These are phyloP conservation scores for Arabis hirsuta DNA, from an alignment of 345 rosid species.

Conservation along the genomic window DNA sequence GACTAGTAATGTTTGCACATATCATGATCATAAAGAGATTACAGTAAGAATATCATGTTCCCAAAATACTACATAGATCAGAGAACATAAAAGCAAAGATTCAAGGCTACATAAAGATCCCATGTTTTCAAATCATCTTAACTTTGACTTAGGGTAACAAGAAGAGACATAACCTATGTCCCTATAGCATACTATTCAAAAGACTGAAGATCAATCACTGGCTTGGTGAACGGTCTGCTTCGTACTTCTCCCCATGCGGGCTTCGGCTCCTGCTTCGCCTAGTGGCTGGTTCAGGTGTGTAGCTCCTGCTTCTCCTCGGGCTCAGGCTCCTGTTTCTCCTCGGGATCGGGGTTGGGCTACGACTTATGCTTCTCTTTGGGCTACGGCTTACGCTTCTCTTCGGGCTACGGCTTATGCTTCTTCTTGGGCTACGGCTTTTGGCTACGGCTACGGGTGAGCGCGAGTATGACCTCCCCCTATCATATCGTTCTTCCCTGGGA, in stretches of 20 bases:
- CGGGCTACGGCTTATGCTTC: slow-evolving; percentile 48
- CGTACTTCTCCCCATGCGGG: slow-evolving; percentile 41
- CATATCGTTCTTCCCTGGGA: slow-evolving; percentile 56
- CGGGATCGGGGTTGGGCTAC: slow-evolving; percentile 33
- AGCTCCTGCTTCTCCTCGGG: slow-evolving; percentile 38
- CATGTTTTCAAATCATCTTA: slow-evolving; percentile 11
- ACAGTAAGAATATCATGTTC: background rate
- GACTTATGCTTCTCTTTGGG: slow-evolving; percentile 48
- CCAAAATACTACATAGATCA: slow-evolving; percentile 4
- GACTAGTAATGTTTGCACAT: background rate
- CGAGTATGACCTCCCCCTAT: slow-evolving; percentile 61
- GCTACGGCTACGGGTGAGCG: slow-evolving; percentile 62
- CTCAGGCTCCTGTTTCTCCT: slow-evolving; percentile 22
- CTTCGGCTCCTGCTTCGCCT: slow-evolving; percentile 22
- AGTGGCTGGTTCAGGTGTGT: slow-evolving; percentile 35
- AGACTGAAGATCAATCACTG: slow-evolving; percentile 46
- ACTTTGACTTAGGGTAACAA: background rate
- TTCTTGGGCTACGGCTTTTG: slow-evolving; percentile 43
- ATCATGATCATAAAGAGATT: background rate
- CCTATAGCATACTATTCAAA: background rate
- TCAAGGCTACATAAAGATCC: slow-evolving; percentile 8
- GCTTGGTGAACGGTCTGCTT: slow-evolving; percentile 65
- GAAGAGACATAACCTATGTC: background rate
- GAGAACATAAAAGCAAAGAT: slow-evolving; percentile 19
- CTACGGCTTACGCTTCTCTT: slow-evolving; percentile 46